Evolutionary conservation across 805 yeast species (phyloP).

Genomic region (Suhomyces kilbournensis): DNA sequence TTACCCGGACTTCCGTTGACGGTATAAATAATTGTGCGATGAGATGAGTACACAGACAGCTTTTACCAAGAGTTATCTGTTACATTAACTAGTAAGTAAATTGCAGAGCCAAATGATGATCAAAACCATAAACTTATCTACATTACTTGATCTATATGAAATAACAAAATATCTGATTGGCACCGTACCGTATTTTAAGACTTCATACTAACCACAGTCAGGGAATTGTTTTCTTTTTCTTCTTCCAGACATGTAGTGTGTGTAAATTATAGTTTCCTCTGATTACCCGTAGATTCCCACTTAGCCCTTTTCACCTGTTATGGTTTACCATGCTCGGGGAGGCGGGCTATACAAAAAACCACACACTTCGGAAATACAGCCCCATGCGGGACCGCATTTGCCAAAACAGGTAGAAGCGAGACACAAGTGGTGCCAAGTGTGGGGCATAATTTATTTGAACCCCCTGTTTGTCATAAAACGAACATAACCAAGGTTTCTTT

Average conservation of each 20-base stretch:
- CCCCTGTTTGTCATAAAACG: neutral
- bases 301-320: neutral
- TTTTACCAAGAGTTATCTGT: neutral
- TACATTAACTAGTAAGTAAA: neutral
- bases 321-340: neutral
- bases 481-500: neutral
- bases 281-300: neutral
- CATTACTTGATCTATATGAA: slow-evolving; percentile 14
- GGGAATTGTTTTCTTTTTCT: neutral
- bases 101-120: slow-evolving; percentile 1
- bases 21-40: neutral
- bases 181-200: neutral
- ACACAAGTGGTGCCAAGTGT: neutral
- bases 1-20: neutral
- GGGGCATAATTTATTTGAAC: neutral
- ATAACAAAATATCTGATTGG: slow-evolving; percentile 1
- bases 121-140: slow-evolving; percentile 12
- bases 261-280: neutral
- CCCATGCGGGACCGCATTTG: neutral
- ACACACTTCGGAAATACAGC: neutral
- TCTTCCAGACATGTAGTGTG: neutral
- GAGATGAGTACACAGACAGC: neutral
- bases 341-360: neutral
- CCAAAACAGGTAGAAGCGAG: neutral
- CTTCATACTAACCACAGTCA: neutral